These are phyloP conservation scores for Liquidambar formosana DNA, from an alignment of 164 flowering plant genomes.

Conservation along the genomic window DNA sequence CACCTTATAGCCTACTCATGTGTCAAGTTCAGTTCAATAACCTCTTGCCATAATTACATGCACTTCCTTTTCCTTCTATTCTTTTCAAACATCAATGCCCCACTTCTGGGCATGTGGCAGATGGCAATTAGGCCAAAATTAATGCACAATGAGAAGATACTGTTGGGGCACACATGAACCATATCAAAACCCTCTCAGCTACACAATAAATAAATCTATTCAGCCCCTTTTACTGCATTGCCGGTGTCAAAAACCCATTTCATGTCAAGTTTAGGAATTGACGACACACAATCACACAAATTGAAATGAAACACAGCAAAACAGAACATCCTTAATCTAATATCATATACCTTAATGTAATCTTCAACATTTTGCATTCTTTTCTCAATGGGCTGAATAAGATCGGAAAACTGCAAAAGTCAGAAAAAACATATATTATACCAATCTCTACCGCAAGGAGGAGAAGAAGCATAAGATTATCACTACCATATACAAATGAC, in stretches of 20 bases:
- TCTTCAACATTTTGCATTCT: slow-evolving; percentile 71
- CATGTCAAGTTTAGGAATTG: background rate
- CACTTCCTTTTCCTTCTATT: background rate
- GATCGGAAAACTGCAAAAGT: slow-evolving; percentile 57
- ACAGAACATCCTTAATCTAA: background rate
- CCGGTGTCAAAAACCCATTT: background rate
- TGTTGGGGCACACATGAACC: background rate
- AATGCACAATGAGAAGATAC: background rate
- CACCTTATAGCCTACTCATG: background rate
- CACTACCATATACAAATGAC: background rate
- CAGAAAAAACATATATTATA: background rate
- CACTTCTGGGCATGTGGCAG: background rate
- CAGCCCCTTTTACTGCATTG: background rate
- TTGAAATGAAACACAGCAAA: background rate
- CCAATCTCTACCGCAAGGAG: background rate
- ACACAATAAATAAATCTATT: background rate
- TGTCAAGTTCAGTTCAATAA: background rate
- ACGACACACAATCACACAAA: slow-evolving; percentile 5
- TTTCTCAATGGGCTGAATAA: slow-evolving; percentile 74
- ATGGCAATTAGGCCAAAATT: background rate
- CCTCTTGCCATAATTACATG: background rate
- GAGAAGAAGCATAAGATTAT: background rate
- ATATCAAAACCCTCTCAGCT: background rate
- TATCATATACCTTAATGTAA: slow-evolving; percentile 64
- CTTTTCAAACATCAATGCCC: background rate